Evolutionary conservation across 768 basidiomycete species (phyloP).

Genomic region (Naganishia onofrii): DNA sequence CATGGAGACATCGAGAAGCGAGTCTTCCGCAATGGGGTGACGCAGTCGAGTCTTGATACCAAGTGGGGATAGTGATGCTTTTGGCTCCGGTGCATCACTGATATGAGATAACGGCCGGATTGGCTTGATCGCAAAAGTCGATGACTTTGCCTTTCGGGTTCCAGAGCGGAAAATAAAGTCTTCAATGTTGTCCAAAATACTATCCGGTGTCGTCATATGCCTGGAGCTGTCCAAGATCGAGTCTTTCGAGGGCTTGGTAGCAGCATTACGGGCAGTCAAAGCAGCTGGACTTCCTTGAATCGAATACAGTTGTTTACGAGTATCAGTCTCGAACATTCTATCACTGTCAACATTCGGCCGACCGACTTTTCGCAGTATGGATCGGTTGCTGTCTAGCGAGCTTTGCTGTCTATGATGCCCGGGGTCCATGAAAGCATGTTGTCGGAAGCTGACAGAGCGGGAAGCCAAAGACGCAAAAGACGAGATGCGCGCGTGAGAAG

Average conservation of each 20-base stretch:
- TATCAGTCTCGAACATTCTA: constrained; percentile 48
- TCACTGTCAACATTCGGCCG: constrained; percentile 46
- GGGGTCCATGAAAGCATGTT: not conserved
- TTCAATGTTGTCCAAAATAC: constrained; percentile 12
- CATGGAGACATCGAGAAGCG: not conserved
- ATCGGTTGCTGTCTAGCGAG: constrained; percentile 37
- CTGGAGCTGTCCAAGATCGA: constrained; percentile 24
- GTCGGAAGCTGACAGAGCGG: not conserved
- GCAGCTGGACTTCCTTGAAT: constrained; percentile 11
- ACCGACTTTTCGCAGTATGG: constrained; percentile 36
- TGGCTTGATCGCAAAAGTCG: constrained; percentile 18
- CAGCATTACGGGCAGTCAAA: not conserved
- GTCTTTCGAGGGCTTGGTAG: not conserved
- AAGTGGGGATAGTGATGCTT: constrained; percentile 6
- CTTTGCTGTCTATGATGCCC: constrained; percentile 39
- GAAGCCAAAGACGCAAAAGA: constrained; percentile 7
- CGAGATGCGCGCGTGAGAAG: not conserved
- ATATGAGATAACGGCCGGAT: constrained; percentile 8
- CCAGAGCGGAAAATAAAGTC: constrained; percentile 23
- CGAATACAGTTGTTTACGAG: constrained; percentile 21
- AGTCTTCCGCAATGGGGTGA: too few species aligned
- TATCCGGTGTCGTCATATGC: not conserved
- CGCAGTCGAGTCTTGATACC: not conserved
- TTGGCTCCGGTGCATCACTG: not conserved
- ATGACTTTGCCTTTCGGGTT: not conserved